Evolutionary conservation across 768 basidiomycete genomes (phyloP).

Genomic region (Fomitopsis serialis): DNA sequence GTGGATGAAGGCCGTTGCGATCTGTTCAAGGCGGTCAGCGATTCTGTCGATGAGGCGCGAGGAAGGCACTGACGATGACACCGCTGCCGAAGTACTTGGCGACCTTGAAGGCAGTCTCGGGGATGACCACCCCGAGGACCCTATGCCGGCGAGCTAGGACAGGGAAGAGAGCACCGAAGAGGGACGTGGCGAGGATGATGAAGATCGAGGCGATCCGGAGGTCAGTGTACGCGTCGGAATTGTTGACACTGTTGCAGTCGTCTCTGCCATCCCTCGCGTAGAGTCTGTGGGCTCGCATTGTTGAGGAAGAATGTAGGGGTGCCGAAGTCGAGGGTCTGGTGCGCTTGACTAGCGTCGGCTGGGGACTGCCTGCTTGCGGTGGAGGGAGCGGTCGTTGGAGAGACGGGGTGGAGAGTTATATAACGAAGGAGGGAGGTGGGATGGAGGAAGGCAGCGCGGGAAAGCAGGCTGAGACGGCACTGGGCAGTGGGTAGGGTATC

Average conservation of each 20-base stretch:
- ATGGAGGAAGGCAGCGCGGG: no score
- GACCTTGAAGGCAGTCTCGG: conserved; percentile 66
- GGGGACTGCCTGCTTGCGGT: no score
- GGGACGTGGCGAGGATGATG: conserved; percentile 60
- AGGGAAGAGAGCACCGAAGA: conserved; percentile 64
- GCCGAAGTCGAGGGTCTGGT: no score
- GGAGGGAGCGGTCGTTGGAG: no score
- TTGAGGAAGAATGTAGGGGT: no score
- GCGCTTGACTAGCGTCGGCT: no score
- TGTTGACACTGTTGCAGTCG: conserved; percentile 26
- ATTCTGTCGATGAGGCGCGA: background rate
- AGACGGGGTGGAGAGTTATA: no score
- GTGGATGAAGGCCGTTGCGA: conserved; percentile 88
- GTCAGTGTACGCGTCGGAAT: conserved; percentile 37
- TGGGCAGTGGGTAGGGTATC: no score
- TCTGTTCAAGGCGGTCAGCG: conserved; percentile 34
- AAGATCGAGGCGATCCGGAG: conserved; percentile 73
- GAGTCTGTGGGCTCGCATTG: no score
- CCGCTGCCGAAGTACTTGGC: conserved; percentile 91
- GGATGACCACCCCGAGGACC: conserved; percentile 40
- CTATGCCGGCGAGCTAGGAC: conserved; percentile 50
- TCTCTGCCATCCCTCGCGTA: background rate
- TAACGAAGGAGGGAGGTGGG: no score
- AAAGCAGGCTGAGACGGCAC: no score
- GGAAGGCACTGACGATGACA: conserved; percentile 56